Conservation (phyloP, 768 basidiomycete species). For the Rubroboletus pulcherrimus region DNA sequence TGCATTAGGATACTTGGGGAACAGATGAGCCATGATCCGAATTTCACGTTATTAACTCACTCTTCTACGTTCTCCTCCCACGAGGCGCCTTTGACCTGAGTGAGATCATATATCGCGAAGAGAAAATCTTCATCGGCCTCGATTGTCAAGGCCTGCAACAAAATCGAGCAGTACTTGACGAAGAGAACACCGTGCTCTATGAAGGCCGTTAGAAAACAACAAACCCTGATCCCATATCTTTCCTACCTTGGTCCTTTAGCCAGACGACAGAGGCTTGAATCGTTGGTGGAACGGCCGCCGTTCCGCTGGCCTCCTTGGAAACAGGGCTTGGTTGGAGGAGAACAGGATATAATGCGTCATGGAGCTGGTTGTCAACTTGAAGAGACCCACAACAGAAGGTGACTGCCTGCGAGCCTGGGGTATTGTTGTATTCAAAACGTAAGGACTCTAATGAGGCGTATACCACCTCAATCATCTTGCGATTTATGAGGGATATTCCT, state of each 20-base stretch:
- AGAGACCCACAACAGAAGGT: conserved; percentile 80
- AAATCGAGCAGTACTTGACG: conserved; percentile 92
- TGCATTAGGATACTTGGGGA: conserved; percentile 64
- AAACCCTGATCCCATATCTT: not conserved
- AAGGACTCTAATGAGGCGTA: conserved; percentile 78
- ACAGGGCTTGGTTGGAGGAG: conserved; percentile 92
- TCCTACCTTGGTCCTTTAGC: conserved; percentile 86
- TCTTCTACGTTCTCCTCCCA: conserved; percentile 80
- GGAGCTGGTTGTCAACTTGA: conserved; percentile 96
- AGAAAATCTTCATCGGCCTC: conserved; percentile 97
- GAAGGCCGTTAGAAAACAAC: not conserved
- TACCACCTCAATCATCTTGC: conserved; percentile 81
- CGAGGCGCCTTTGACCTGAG: conserved; percentile 84
- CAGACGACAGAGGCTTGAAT: conserved; percentile 85
- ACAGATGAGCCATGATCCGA: conserved; percentile 5
- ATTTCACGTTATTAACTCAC: conserved; percentile 41
- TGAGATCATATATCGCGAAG: conserved; percentile 87
- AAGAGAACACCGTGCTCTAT: conserved; percentile 97
- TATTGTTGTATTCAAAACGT: conserved; percentile 82
- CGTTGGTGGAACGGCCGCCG: conserved; percentile 76
- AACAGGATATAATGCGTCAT: conserved; percentile 93
- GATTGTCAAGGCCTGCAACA: conserved; percentile 91
- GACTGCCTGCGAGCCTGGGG: conserved; percentile 72
- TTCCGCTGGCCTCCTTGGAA: conserved; percentile 65
- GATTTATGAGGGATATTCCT: conserved; percentile 89